Base-by-base conservation (phyloP, 2,329 filamentous ascomycete genomes). In the Fusarium poae region DNA sequence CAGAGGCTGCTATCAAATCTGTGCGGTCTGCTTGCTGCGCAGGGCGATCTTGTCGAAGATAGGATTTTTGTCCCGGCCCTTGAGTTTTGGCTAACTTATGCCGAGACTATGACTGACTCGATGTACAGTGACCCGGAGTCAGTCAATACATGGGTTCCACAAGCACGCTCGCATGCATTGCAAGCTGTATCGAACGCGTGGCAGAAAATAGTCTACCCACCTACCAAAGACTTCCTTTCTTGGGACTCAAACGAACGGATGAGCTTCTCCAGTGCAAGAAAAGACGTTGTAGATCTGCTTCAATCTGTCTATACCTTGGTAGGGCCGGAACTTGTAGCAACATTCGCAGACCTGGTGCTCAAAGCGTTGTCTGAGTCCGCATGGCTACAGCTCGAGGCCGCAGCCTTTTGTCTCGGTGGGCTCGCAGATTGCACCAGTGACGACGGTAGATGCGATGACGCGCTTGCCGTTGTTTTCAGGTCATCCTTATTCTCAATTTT, bases 81-180 rank as follows among this genome's bases (percentile, higher is more conserved):
- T 16, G 92, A 96, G 72, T 95, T 96, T 76, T 96, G 93, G 92
- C 90, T 88, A 20, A 89, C 88, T 1, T 93, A 90, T 75, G 87
- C 92, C 8, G 92, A 94, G 78, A 86, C 87, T 15, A 83, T 89
- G 82, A 86, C 84, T 62, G 91, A 89, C 75, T 82, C 79, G 12
- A 79, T 86, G 45, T 87, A 84, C 63, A 84, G 85, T 2, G 82
- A 83, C n/a, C 82, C 84, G 25, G 79, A 79, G 6, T 75, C 78
- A 6, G 78, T 81, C 7, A 78, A 81, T 4, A 70, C 78, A 9
- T 93, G 90, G 89, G 83, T 90, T 49, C 79, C 82, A 10, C 77
- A 82, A 10, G 89, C 90, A 3, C 83, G 88, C 50, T 79, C 82
- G 10, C 84, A 89, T 34, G 82, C 92, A 21, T 85, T 89, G 70